Conservation (phyloP, 371 early-diverging fungal species). For the Blakeslea trispora region DNA sequence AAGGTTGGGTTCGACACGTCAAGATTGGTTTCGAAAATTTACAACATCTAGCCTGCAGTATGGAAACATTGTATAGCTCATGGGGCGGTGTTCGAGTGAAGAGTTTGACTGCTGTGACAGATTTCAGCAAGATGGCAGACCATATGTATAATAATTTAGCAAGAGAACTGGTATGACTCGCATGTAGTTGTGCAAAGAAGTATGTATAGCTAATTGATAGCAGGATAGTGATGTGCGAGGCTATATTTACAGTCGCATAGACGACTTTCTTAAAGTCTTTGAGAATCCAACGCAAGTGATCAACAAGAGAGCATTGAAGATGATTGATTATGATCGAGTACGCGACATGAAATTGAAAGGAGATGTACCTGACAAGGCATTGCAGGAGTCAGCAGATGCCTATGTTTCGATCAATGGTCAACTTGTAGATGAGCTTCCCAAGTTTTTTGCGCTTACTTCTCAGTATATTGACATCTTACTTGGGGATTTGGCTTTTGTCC, state of each 20-base stretch:
- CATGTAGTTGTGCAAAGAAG: not conserved
- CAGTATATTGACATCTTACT: slow-evolving; percentile 67
- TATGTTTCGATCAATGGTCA: slow-evolving; percentile 78
- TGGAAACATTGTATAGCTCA: slow-evolving; percentile 60
- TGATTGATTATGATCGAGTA: slow-evolving; percentile 76
- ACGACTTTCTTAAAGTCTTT: slow-evolving; percentile 60
- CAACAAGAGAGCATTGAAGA: slow-evolving; percentile 74
- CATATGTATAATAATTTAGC: slow-evolving; percentile 32
- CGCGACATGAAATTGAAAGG: slow-evolving; percentile 61
- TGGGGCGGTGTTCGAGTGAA: slow-evolving; percentile 46
- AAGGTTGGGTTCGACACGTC: slow-evolving; percentile 60
- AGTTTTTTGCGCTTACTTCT: slow-evolving; percentile 59
- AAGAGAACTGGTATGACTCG: slow-evolving; percentile 36
- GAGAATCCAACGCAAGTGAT: slow-evolving; percentile 73
- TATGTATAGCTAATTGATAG: no score
- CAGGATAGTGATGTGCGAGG: slow-evolving; percentile 34
- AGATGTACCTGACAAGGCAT: slow-evolving; percentile 63
- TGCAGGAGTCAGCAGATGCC: slow-evolving; percentile 72
- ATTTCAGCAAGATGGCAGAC: slow-evolving; percentile 30
- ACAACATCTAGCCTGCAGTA: slow-evolving; percentile 51
- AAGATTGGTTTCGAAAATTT: slow-evolving; percentile 65
- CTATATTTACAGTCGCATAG: slow-evolving; percentile 59
- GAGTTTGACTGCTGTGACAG: slow-evolving; percentile 35
- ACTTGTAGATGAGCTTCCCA: slow-evolving; percentile 76
- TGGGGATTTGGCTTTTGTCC: slow-evolving; percentile 61